Conservation (phyloP, 2,329 filamentous ascomycete genomes). For the Conoideocrella luteorostrata region DNA sequence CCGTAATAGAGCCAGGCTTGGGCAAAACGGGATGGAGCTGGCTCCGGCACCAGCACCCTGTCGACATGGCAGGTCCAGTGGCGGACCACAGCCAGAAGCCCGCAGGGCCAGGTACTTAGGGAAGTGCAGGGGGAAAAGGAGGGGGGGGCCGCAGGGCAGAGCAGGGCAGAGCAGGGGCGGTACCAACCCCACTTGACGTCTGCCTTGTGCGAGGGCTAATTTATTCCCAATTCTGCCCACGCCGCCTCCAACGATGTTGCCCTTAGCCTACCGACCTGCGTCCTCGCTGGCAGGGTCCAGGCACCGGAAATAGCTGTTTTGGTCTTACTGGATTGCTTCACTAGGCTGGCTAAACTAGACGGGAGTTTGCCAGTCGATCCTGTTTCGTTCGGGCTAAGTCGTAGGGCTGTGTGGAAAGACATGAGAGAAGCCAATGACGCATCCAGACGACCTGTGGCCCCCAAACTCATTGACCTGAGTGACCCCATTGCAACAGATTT, state of each 20-base stretch:
- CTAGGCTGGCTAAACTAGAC: background rate
- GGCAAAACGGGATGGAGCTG: conserved; percentile 2
- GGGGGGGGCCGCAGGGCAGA: too few relatives aligned
- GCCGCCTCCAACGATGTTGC: background rate
- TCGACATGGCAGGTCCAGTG: too few relatives aligned
- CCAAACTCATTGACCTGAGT: conserved; percentile 3
- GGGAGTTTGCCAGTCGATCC: conserved; percentile 8
- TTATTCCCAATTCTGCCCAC: background rate
- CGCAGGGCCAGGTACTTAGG: too few relatives aligned
- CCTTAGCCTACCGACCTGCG: background rate
- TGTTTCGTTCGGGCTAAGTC: conserved; percentile 3
- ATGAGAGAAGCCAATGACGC: conserved; percentile 3
- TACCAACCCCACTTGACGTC: background rate
- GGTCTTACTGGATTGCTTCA: background rate
- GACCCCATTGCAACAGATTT: background rate
- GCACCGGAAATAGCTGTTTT: conserved; percentile 10
- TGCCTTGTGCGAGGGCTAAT: background rate
- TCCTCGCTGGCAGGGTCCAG: background rate
- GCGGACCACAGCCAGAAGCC: background rate
- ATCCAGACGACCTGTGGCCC: background rate
- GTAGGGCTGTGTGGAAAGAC: conserved; percentile 8
- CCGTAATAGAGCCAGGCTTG: too few relatives aligned
- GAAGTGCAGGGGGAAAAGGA: too few relatives aligned
- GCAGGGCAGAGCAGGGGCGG: too few relatives aligned
- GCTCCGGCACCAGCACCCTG: background rate